A percentile compares a stretch with the other conserved stretches of the same genome.
phyloP scores from a whole-genome alignment of 2,329 filamentous ascomycete species.

The Diaporthe eres region DNA sequence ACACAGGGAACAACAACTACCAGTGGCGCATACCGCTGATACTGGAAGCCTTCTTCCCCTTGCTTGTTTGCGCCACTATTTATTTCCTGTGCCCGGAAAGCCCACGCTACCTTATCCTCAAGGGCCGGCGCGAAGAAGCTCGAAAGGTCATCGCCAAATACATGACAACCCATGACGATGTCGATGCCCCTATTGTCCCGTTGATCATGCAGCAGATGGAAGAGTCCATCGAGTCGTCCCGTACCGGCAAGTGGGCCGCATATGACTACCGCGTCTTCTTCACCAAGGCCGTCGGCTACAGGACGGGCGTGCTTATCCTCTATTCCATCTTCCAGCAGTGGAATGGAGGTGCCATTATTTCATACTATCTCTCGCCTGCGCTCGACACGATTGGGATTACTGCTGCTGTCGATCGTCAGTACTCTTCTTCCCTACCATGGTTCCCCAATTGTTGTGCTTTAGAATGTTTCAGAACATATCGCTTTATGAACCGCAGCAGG shows the following conservation, averaged over 20 bases:
- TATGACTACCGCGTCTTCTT: slow-evolving; percentile 64
- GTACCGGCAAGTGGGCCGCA: slow-evolving; percentile 53
- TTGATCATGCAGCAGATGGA: slow-evolving; percentile 59
- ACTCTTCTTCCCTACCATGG: too few species aligned
- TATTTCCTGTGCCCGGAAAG: slow-evolving; percentile 55
- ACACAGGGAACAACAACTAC: slow-evolving; percentile 49
- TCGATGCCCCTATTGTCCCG: slow-evolving; percentile 57
- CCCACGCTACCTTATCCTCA: slow-evolving; percentile 53
- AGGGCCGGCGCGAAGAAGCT: slow-evolving; percentile 50
- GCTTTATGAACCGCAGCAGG: too few species aligned
- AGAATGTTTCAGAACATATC: too few species aligned
- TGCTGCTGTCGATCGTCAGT: slow-evolving; percentile 48
- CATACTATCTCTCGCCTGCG: slow-evolving; percentile 56
- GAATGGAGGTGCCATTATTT: slow-evolving; percentile 62
- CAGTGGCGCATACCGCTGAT: slow-evolving; percentile 57
- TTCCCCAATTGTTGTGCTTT: too few species aligned
- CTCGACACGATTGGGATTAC: slow-evolving; percentile 59
- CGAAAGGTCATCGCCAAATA: slow-evolving; percentile 55
- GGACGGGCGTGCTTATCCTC: slow-evolving; percentile 58
- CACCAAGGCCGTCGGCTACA: slow-evolving; percentile 58
- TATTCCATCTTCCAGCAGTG: slow-evolving; percentile 63
- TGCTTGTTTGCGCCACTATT: slow-evolving; percentile 60
- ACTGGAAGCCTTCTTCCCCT: slow-evolving; percentile 63
- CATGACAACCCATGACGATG: slow-evolving; percentile 56
- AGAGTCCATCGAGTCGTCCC: slow-evolving; percentile 57